phyloP scores from a whole-genome alignment of 1,139 yeast genomes.

The Nakaseomyces glabratus region DNA sequence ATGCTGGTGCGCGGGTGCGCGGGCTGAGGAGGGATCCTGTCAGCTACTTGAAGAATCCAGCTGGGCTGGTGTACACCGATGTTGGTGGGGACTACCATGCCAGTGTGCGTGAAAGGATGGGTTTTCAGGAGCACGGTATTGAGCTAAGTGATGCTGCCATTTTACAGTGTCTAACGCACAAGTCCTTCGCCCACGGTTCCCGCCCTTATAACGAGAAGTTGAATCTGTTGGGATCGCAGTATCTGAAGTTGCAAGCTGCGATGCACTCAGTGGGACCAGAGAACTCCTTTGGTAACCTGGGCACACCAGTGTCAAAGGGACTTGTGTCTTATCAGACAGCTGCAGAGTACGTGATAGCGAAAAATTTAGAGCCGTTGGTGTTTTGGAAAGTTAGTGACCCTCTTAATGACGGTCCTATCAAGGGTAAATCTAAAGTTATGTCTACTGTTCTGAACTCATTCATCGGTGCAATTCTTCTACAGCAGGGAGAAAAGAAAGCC shows the following conservation, averaged over 20 bases:
- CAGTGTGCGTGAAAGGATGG: constrained; percentile 25
- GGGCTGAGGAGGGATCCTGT: constrained; percentile 75
- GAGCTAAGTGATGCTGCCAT: constrained; percentile 34
- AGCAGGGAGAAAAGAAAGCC: constrained; percentile 55
- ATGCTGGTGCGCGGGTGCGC: constrained; percentile 54
- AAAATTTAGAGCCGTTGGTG: constrained; percentile 45
- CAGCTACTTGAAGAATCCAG: constrained; percentile 45
- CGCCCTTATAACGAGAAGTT: constrained; percentile 84
- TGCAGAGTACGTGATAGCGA: constrained; percentile 44
- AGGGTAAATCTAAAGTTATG: constrained; percentile 51
- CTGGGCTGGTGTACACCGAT: constrained; percentile 49
- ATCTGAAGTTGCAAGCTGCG: constrained; percentile 52
- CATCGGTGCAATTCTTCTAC: constrained; percentile 68
- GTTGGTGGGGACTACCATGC: constrained; percentile 41
- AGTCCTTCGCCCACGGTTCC: constrained; percentile 85
- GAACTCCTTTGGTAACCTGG: constrained; percentile 55
- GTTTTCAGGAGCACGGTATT: constrained; percentile 29
- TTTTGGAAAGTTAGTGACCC: constrained; percentile 66
- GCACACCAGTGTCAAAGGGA: constrained; percentile 45
- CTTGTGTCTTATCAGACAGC: constrained; percentile 43
- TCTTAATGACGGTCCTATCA: constrained; percentile 41
- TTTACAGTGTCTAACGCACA: constrained; percentile 79
- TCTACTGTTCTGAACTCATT: constrained; percentile 68
- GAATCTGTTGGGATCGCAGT: constrained; percentile 67
- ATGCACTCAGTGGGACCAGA: constrained; percentile 44